A percentile compares a stretch with the other conserved stretches of the same genome.
Conservation (phyloP, 2,329 filamentous ascomycete genomes). For the Coleophoma eucalyptorum region DNA sequence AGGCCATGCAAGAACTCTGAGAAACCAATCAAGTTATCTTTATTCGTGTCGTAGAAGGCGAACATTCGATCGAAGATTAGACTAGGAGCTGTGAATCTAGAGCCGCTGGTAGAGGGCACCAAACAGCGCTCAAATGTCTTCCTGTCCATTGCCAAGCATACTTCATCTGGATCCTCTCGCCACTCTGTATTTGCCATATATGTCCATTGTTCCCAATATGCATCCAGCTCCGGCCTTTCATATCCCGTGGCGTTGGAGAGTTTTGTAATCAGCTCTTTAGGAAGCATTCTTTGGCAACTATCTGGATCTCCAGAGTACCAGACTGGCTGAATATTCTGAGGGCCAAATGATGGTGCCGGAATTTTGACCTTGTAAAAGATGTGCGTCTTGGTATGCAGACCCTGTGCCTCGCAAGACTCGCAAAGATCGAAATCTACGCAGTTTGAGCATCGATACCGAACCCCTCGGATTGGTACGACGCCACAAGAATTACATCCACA, state of each 20-base stretch:
- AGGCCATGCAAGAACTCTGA: conserved; percentile 86
- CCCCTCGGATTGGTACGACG: conserved; percentile 82
- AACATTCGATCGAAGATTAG: conserved; percentile 96
- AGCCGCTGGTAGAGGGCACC: conserved; percentile 72
- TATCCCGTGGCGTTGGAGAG: conserved; percentile 71
- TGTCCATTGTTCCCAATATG: conserved; percentile 94
- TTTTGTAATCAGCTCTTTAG: conserved; percentile 61
- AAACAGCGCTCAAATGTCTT: conserved; percentile 91
- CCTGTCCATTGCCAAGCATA: conserved; percentile 83
- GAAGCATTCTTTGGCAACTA: conserved; percentile 63
- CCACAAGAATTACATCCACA: conserved; percentile 91
- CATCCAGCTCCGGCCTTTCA: conserved; percentile 84
- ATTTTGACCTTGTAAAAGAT: conserved; percentile 95
- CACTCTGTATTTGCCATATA: conserved; percentile 87
- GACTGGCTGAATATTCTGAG: conserved; percentile 74
- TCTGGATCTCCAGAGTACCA: conserved; percentile 89
- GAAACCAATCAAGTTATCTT: conserved; percentile 86
- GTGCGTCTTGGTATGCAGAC: conserved; percentile 77
- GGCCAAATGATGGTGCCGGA: conserved; percentile 79
- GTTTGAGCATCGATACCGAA: conserved; percentile 92
- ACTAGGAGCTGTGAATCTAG: conserved; percentile 74
- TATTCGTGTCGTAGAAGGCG: conserved; percentile 89
- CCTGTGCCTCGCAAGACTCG: conserved; percentile 82
- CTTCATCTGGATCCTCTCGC: conserved; percentile 72
- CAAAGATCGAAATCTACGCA: conserved; percentile 96